Percentiles rank a stretch among this genome's conserved stretches.
phyloP scores from a whole-genome alignment of 495 filamentous ascomycete genomes.

The Penicillium ochrochloron region DNA sequence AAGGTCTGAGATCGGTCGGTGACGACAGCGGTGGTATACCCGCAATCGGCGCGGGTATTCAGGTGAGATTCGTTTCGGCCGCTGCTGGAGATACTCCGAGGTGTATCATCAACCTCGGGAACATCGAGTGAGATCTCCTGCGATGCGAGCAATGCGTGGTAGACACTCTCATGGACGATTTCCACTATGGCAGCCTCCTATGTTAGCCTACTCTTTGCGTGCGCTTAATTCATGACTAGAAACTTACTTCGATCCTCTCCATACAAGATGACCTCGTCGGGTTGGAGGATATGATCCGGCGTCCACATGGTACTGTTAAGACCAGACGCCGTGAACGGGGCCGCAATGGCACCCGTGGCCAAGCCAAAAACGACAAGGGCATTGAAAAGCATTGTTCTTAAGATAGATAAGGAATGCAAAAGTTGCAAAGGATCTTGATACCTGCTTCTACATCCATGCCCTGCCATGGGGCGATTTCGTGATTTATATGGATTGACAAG shows the following conservation, averaged over 20 bases:
- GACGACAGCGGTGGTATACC: conserved; percentile 4
- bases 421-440: background rate
- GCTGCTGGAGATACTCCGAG: background rate
- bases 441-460: background rate
- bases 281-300: conserved; percentile 20
- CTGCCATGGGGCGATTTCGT: background rate
- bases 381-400: background rate
- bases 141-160: background rate
- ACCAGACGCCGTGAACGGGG: background rate
- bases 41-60: background rate
- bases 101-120: background rate
- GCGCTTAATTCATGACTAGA: too few species aligned
- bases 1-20: conserved; percentile 16
- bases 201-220: background rate
- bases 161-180: background rate
- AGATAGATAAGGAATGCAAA: background rate
- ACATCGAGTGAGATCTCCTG: background rate
- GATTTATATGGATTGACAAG: background rate
- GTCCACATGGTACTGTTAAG: conserved; percentile 20
- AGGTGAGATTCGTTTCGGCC: background rate
- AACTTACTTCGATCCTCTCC: conserved; percentile 15
- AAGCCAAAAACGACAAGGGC: background rate
- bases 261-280: conserved; percentile 15
- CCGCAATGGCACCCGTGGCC: conserved; percentile 1
- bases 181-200: conserved; percentile 1